Conservation (phyloP, 306 rosid species). For the Malus orientalis region DNA sequence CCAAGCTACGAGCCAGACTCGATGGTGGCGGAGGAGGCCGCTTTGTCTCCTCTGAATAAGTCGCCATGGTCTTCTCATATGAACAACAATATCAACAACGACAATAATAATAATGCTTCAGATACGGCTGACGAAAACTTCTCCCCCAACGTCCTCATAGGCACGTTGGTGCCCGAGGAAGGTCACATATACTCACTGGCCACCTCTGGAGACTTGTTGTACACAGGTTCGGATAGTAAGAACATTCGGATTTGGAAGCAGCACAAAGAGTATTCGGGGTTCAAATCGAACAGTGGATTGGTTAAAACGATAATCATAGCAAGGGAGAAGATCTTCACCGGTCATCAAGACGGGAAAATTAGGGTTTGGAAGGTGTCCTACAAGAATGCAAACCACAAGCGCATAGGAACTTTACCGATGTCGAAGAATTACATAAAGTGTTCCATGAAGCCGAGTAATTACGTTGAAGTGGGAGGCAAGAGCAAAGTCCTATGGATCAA, state of each 20-base stretch:
- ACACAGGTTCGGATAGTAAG: conserved; percentile 85
- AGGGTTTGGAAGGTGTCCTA: conserved; percentile 63
- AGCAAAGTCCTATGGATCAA: conserved; percentile 61
- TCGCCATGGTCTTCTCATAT: conserved; percentile 82
- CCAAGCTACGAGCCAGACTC: conserved; percentile 1
- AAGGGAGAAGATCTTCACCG: conserved; percentile 49
- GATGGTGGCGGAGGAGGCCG: conserved; percentile 15
- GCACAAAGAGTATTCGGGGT: conserved; percentile 56
- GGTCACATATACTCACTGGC: conserved; percentile 90
- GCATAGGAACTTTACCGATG: conserved; percentile 66
- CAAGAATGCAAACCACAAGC: conserved; percentile 35
- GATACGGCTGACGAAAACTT: not conserved
- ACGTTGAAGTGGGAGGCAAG: conserved; percentile 52
- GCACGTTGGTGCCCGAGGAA: conserved; percentile 80
- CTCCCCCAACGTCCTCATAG: conserved; percentile 37
- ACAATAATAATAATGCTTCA: not conserved
- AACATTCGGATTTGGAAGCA: conserved; percentile 93
- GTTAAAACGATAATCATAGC: conserved; percentile 71
- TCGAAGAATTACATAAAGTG: conserved; percentile 49
- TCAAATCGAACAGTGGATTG: conserved; percentile 69
- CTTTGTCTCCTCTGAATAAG: conserved; percentile 43
- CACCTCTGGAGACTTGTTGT: conserved; percentile 51
- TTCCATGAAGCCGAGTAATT: conserved; percentile 67
- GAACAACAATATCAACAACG: not conserved
- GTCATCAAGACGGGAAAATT: conserved; percentile 86